A percentile compares a stretch with the other conserved stretches of the same genome.
These are phyloP conservation scores for Lagenaria siceraria DNA, from an alignment of 306 rosid genomes.

Conservation along the genomic window DNA sequence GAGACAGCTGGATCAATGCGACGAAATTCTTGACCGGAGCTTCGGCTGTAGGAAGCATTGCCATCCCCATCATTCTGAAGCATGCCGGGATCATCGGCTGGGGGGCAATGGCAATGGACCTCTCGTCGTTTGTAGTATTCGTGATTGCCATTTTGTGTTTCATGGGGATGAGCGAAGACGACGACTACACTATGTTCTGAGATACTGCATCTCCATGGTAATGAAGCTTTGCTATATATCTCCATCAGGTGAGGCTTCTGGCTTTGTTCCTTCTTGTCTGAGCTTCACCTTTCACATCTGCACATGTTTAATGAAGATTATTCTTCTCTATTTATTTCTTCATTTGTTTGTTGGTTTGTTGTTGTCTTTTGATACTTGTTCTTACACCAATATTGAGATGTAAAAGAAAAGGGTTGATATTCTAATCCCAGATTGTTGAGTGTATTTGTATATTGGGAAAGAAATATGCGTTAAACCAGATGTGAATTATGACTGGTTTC, in stretches of 20 bases:
- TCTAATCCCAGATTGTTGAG: background rate
- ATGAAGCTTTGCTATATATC: background rate
- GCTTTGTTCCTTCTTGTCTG: background rate
- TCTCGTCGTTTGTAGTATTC: slow-evolving; percentile 62
- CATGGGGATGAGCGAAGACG: slow-evolving; percentile 31
- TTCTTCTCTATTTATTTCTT: background rate
- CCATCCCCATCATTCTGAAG: slow-evolving; percentile 65
- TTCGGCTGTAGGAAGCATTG: slow-evolving; percentile 69
- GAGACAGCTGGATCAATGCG: slow-evolving; percentile 73
- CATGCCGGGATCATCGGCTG: slow-evolving; percentile 78
- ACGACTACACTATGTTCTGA: slow-evolving; percentile 43
- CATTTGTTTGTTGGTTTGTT: background rate
- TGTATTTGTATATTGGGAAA: background rate
- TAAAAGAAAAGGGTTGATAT: background rate
- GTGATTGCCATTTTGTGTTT: slow-evolving; percentile 48
- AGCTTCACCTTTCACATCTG: background rate
- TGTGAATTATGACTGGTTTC: background rate
- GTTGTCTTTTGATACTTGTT: background rate
- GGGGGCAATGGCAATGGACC: slow-evolving; percentile 82
- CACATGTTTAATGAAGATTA: background rate
- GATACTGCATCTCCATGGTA: slow-evolving; percentile 8
- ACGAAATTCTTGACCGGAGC: slow-evolving; percentile 79
- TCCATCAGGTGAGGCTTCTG: slow-evolving; percentile 1
- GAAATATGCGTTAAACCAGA: background rate
- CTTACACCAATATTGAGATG: background rate